Percentiles rank a stretch among this genome's conserved stretches.
These are phyloP conservation scores for Ambrosia artemisiifolia DNA, from an alignment of 129 eudicot genomes.

Conservation along the genomic window DNA sequence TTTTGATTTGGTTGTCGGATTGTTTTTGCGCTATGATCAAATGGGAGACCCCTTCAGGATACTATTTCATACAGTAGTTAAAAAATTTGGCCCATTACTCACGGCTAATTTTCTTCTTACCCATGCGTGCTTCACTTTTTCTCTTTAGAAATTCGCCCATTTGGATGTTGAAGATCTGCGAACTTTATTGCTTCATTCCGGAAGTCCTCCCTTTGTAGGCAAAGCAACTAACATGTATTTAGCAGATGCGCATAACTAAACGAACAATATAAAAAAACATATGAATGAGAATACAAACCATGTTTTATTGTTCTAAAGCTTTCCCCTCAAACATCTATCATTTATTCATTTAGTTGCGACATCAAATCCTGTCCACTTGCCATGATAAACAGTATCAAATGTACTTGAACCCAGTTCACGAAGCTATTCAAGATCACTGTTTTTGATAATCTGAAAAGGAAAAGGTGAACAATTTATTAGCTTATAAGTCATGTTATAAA, in stretches of 20 bases:
- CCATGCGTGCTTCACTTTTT: neutral
- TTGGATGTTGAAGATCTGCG: conserved; percentile 95
- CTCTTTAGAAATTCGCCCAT: conserved; percentile 24
- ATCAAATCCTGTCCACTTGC: conserved; percentile 96
- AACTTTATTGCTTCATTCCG: conserved; percentile 94
- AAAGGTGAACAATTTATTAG: conserved; percentile 11
- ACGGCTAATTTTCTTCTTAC: neutral
- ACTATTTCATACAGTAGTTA: neutral
- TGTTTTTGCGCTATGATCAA: too few species aligned
- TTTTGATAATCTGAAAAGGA: conserved; percentile 56
- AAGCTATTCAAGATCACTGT: conserved; percentile 85
- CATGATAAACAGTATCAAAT: conserved; percentile 92
- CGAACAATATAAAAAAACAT: neutral
- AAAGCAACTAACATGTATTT: conserved; percentile 6
- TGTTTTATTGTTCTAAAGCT: conserved; percentile 81
- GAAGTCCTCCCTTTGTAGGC: conserved; percentile 68
- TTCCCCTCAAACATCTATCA: conserved; percentile 83
- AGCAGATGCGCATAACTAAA: neutral
- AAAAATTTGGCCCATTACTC: neutral
- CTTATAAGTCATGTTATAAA: neutral
- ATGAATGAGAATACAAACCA: conserved; percentile 45
- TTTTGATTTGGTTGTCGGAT: too few species aligned
- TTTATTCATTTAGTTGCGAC: conserved; percentile 89
- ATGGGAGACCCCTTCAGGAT: neutral
- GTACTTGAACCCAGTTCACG: conserved; percentile 94